Base-by-base conservation (phyloP, 495 filamentous ascomycete species). In the Penicillium antarcticum region DNA sequence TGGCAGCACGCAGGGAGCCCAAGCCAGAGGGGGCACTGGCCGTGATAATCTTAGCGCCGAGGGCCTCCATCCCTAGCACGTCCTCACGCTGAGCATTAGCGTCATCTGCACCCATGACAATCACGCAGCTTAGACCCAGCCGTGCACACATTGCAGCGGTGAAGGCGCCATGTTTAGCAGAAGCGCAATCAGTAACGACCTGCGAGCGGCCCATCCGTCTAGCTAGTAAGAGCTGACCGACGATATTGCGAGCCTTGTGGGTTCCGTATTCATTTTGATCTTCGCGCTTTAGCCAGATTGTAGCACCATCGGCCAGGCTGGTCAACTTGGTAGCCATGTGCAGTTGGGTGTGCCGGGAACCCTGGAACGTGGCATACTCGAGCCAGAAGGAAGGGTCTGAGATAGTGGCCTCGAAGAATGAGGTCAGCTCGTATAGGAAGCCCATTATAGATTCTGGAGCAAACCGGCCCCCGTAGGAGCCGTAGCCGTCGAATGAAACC, bases 241-340 rank as follows among this genome's bases (percentile, higher is more conserved):
- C 53, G 45, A 70, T 66, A 36, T 61, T 70, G 51, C 62, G 60
- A 21, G 62, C 35, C 26, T 66, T 63, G 45, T 68, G 62, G 45
- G 54, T 68, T 36, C 62, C 65, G 21, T 63, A 66, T 13, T 59
- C 62, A 23, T 57, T 64, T 23, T 55, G 53, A 36, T 70, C 65
- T 36, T 70, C 65, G 12, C 67, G 56, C 46, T 70, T 70, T 5
- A 70, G 57, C 65, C 67, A 70, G 39, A 70, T 70, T 5, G 55
- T 64, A 13, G 67, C 67, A 10, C 65, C 67, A 1, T 54, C 58
- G 5, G 52, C 60, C 33, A 55, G 13, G 17, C 45, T 33, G 5
- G 62, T 68, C 33, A 70, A 52, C 39, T 62, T 66, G 18, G 48
- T 40, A 21, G 65, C 67, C 39, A 53, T 50, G 32, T 64, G 55